Evolutionary conservation across 805 yeast species (phyloP).

Genomic region (Aciculoconidium aculeatum): DNA sequence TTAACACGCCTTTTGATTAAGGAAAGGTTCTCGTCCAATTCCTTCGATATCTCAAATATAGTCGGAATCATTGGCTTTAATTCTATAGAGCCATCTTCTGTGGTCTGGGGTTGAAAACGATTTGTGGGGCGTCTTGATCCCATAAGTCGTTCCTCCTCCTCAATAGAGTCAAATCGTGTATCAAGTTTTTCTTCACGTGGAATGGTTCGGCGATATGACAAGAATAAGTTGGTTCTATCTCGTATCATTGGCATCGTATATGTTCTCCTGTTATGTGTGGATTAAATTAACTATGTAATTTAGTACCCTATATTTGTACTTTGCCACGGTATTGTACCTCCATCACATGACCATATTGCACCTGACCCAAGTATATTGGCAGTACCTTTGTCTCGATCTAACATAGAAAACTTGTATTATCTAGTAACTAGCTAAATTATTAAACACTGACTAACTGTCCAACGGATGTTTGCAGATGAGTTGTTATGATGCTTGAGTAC

Average conservation of each 20-base stretch:
- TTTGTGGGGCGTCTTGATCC: constrained; percentile 17
- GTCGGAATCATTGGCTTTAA: constrained; percentile 69
- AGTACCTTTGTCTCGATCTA: too few species aligned
- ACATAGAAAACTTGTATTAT: too few species aligned
- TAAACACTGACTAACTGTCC: too few species aligned
- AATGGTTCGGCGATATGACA: constrained; percentile 84
- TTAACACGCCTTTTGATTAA: constrained; percentile 50
- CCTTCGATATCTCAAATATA: constrained; percentile 66
- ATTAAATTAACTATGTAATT: too few species aligned
- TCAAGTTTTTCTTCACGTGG: constrained; percentile 46
- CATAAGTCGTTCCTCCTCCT: constrained; percentile 59
- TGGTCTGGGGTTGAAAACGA: constrained; percentile 12
- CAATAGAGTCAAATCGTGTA: constrained; percentile 34
- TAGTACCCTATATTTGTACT: too few species aligned
- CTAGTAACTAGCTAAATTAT: too few species aligned
- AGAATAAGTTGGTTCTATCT: constrained; percentile 87
- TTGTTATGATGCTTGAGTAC: too few species aligned
- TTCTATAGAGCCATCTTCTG: constrained; percentile 40
- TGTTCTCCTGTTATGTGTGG: too few species aligned
- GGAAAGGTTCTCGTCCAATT: constrained; percentile 58
- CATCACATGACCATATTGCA: too few species aligned
- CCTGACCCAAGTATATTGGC: too few species aligned
- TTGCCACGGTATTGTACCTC: too few species aligned
- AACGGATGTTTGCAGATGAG: too few species aligned
- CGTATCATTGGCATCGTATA: constrained; percentile 78